Evolutionary conservation across 768 basidiomycete species (phyloP), one percentile per base, ranked within the genome.

Genomic region (Termitomyces sp.): DNA sequence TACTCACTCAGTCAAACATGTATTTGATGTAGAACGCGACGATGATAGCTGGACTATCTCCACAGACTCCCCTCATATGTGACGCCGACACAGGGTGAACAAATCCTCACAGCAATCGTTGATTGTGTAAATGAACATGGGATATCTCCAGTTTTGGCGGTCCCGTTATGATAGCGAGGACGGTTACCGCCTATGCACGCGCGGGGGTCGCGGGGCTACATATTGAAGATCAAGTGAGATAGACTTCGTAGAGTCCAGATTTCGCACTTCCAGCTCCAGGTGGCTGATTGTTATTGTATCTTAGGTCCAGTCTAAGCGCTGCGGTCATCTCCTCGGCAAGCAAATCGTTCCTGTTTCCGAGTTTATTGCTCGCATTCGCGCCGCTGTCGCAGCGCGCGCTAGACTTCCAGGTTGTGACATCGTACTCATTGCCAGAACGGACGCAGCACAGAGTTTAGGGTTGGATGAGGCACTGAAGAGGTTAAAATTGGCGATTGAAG

Each of bases 311-410:
- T 78, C 81, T 7, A 83, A 84, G 66, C 79, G 74, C 11, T 84
- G 82, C 65, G 81, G 82, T 0, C 82, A 83, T 65, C 71, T 84
- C 30, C 65, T 78, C 31, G 81, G 82, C 54, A 84, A 84, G 67
- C 76, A 81, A 61, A 73, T 83, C 58, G 81, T 78, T 51, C 74
- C 79, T 0, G 69, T 75, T 16, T 74, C 79, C 53, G 81, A 81
- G 61, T 82, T 80, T 64, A 54, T 81, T 52, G 74, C 77, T 33
- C 79, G 81, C 58, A 82, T 83, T 65, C 78, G 80, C 51, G 81
- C 80, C 1, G 81, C 81, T 0, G 78, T 76, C 39, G 74, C 74
- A 59, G 81, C 79, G 20, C 77, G 81, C 49, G 75, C 78, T 54
- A 69, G 73, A 20, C 73, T 82, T 48, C 77, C 78, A 6, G 80